Evolutionary conservation across 495 filamentous ascomycete species (phyloP).

Genomic region (Mycothermus thermophilus): DNA sequence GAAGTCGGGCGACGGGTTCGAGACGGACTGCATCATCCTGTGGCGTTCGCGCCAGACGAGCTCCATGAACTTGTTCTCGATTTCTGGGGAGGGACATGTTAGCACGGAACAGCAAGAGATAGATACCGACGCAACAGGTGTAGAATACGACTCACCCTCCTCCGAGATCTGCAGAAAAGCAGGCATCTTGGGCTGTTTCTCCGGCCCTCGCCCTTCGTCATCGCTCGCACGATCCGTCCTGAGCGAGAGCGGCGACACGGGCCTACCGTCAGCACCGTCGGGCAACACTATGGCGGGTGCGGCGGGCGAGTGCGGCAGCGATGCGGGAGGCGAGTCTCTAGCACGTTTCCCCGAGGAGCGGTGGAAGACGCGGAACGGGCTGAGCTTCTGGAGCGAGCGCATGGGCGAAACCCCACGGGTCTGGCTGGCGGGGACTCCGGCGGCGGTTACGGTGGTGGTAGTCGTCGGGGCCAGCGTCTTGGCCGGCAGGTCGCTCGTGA

Average conservation of each 20-base stretch:
- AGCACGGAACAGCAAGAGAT: not conserved
- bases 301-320: conserved; percentile 17
- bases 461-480: too few relatives aligned
- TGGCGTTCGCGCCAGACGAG: conserved; percentile 49
- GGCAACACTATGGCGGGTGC: conserved; percentile 11
- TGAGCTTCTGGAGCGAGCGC: conserved; percentile 17
- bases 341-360: conserved; percentile 27
- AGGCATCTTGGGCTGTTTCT: conserved; percentile 23
- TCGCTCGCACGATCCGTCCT: conserved; percentile 6
- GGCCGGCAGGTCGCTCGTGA: conserved; percentile 11
- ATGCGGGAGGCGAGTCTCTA: conserved; percentile 25
- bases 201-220: conserved; percentile 4
- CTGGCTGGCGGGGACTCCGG: too few relatives aligned
- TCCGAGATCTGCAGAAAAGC: conserved; percentile 28
- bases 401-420: conserved; percentile 1
- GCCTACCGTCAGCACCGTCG: conserved; percentile 13
- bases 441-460: too few relatives aligned
- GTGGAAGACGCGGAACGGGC: conserved; percentile 20
- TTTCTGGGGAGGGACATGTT: conserved; percentile 19
- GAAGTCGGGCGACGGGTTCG: conserved; percentile 34
- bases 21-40: conserved; percentile 32
- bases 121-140: too few relatives aligned
- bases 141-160: too few relatives aligned
- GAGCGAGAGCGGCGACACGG: conserved; percentile 15
- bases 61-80: conserved; percentile 43